Base-by-base conservation (phyloP, 345 rosid genomes). In the Aquilaria malaccensis region DNA sequence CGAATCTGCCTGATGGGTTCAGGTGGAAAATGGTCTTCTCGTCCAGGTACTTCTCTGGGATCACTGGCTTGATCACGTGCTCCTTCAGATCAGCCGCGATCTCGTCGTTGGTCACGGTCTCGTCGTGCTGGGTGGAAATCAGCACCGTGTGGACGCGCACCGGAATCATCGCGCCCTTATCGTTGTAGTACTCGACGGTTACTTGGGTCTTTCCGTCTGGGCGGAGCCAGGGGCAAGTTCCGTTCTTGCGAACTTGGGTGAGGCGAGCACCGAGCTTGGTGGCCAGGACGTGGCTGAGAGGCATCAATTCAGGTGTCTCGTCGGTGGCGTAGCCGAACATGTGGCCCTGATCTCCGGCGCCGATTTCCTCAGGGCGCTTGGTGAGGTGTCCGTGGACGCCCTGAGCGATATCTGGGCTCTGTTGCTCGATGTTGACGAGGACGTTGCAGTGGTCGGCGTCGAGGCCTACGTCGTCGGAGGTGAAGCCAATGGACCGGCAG, bases 11-110 rank as follows among this genome's bases (percentile, higher is more conserved):
- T 22, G 92, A 85, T 11, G 96, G 89, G 79, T 88, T 88, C 3
- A 83, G 86, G 73, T 88, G 96, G 76, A 88, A 88, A 66, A 88
- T 88, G 41, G 96, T 88, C 64, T 85, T 83, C 77, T 85, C 96
- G 11, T 85, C 92, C 31, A 88, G 82, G 64, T 85, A 88, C 65
- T 88, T 80, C 63, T 81, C 87, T 0, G 87, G 96, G 52, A 88
- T 76, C 63, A 85, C 91, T 0, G 84, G 80, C 74, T 83, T 87
- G 76, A 87, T 87, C 55, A 85, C 91, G 30, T 85, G 82, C 70
- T 83, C 77, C 71, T 83, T 80, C 31, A 83, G 72, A 59, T 83
- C 85, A 11, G 85, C 76, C 0, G 83, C 87, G 55, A 78, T 83
- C 66, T 78, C 81, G 45, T 78, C 88, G 51, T 80, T 83, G 3